A percentile compares a stretch with the other conserved stretches of the same genome.
These are phyloP conservation scores for Neonectria magnoliae DNA, from an alignment of 2,329 filamentous ascomycete genomes.

Conservation along the genomic window DNA sequence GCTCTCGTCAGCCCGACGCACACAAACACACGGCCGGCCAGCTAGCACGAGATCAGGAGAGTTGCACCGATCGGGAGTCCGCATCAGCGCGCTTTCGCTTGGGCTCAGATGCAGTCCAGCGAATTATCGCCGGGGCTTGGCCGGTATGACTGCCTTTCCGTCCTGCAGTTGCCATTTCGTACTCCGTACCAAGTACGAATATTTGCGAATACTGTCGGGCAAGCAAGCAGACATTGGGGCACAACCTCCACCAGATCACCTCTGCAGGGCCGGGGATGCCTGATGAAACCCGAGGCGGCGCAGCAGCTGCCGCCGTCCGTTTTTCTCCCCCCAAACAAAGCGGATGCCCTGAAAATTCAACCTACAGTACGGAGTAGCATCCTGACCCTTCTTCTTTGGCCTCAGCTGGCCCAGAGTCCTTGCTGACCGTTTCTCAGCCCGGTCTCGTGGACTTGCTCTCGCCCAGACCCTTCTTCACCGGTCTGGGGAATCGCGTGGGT, in stretches of 20 bases:
- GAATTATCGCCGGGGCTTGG: slow-evolving; percentile 25
- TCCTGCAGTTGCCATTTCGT: slow-evolving; percentile 20
- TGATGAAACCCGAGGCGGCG: slow-evolving; percentile 29
- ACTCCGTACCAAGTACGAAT: slow-evolving; percentile 22
- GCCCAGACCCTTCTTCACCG: slow-evolving; percentile 37
- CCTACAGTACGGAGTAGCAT: slow-evolving; percentile 30
- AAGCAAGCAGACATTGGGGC: slow-evolving; percentile 24
- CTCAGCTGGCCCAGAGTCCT: slow-evolving; percentile 1
- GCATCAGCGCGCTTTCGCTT: slow-evolving; percentile 13
- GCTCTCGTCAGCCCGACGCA: slow-evolving; percentile 8
- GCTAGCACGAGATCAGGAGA: slow-evolving; percentile 12
- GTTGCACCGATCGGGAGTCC: slow-evolving; percentile 19
- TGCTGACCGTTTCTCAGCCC: slow-evolving; percentile 29
- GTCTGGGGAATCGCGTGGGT: slow-evolving; percentile 38
- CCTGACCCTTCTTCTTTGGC: slow-evolving; percentile 8
- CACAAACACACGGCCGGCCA: slow-evolving; percentile 4
- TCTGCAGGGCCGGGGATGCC: slow-evolving; percentile 34
- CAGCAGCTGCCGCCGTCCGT: slow-evolving; percentile 15
- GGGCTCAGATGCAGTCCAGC: slow-evolving; percentile 20
- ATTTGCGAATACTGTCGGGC: background rate
- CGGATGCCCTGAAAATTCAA: slow-evolving; percentile 17
- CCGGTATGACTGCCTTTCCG: slow-evolving; percentile 26
- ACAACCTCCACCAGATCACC: slow-evolving; percentile 32
- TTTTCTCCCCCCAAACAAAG: slow-evolving; percentile 19
- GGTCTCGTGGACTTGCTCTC: slow-evolving; percentile 30